phyloP scores from a whole-genome alignment of 129 eudicot species.

The sunflower (Helianthus annuus) region DNA sequence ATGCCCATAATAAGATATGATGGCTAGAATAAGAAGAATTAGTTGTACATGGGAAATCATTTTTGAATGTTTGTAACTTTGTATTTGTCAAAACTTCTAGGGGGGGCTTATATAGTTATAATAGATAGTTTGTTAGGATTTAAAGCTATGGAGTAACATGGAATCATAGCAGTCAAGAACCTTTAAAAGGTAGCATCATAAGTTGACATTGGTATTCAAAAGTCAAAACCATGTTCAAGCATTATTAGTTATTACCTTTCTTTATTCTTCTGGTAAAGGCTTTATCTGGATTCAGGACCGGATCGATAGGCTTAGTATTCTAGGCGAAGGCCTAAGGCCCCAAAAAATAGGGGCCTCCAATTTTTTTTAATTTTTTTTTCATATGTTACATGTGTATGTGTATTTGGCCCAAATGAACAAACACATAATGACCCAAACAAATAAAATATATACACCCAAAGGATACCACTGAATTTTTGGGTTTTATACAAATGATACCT shows the following conservation, averaged over 20 bases:
- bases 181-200: not conserved
- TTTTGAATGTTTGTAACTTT: not conserved
- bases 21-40: slow-evolving; percentile 6
- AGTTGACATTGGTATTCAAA: not conserved
- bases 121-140: not conserved
- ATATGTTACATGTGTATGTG: too few species aligned
- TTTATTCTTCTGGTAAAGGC: not conserved
- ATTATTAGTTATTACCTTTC: too few species aligned
- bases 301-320: too few species aligned
- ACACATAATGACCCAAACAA: too few species aligned
- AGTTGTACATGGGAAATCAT: not conserved
- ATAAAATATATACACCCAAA: too few species aligned
- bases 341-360: too few species aligned
- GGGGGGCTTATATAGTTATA: not conserved
- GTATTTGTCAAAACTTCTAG: not conserved
- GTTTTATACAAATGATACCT: too few species aligned
- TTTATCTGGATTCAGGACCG: too few species aligned
- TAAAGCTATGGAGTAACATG: not conserved
- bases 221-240: not conserved
- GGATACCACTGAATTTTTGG: too few species aligned
- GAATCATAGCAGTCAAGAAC: not conserved
- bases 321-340: too few species aligned
- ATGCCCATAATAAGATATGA: not conserved
- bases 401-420: too few species aligned
- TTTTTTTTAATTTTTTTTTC: too few species aligned